Conservation (phyloP, 495 filamentous ascomycete species). For the Neurospora sp. region DNA sequence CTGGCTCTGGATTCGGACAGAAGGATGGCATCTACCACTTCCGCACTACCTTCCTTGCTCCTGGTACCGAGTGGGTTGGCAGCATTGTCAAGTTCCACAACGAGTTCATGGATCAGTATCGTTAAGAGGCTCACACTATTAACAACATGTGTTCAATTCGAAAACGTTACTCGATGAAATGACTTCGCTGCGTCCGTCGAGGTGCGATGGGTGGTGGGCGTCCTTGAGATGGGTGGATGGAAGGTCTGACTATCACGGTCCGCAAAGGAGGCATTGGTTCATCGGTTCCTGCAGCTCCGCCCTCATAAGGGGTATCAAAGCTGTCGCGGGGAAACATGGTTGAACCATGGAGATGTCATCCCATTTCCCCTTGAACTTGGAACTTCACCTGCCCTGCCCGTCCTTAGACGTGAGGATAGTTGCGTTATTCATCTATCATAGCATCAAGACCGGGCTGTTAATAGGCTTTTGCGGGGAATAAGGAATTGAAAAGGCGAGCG, state of each 20-base stretch:
- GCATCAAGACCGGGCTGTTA: background rate
- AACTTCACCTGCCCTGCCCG: background rate
- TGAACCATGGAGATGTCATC: background rate
- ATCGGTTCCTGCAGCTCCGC: background rate
- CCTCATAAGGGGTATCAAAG: background rate
- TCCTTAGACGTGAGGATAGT: background rate
- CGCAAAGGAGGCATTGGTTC: background rate
- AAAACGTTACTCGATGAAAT: background rate
- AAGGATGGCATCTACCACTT: slow-evolving; percentile 87
- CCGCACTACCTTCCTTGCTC: slow-evolving; percentile 91
- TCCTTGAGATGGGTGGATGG: background rate
- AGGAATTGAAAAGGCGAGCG: background rate
- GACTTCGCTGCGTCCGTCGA: background rate
- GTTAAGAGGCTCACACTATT: slow-evolving; percentile 12
- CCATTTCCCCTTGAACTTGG: background rate
- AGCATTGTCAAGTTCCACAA: slow-evolving; percentile 81
- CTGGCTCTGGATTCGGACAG: slow-evolving; percentile 89
- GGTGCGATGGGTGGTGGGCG: background rate
- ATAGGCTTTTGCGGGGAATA: background rate
- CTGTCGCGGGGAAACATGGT: background rate
- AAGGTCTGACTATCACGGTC: background rate
- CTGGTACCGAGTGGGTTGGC: slow-evolving; percentile 90
- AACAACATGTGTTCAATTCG: background rate
- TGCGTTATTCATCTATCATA: background rate
- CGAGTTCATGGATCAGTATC: slow-evolving; percentile 82